These are phyloP conservation scores for Paragyromitra xinjiangensis DNA, from an alignment of 495 filamentous ascomycete genomes.

Conservation along the genomic window DNA sequence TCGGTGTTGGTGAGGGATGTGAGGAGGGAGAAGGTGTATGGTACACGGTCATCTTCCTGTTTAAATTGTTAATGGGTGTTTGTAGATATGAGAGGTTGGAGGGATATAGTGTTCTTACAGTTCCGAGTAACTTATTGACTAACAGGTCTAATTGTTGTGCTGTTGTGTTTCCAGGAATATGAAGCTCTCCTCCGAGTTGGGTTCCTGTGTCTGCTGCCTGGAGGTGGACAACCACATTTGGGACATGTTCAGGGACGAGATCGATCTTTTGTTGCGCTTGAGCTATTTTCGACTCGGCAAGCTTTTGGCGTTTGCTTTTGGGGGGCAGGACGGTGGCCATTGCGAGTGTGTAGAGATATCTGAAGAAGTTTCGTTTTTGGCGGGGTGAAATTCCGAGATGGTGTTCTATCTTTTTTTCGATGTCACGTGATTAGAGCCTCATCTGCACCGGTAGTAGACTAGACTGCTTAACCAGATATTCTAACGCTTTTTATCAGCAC, in stretches of 20 bases:
- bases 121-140: slow-evolving; percentile 86
- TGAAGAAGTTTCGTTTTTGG: slow-evolving; percentile 27
- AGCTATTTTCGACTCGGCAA: slow-evolving; percentile 75
- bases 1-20: slow-evolving; percentile 60
- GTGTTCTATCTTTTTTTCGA: slow-evolving; percentile 29
- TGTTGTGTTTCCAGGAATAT: slow-evolving; percentile 76
- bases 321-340: slow-evolving; percentile 94
- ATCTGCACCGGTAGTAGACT: neutral
- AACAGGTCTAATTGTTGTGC: slow-evolving; percentile 89
- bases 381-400: slow-evolving; percentile 2
- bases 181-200: slow-evolving; percentile 68
- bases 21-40: slow-evolving; percentile 84
- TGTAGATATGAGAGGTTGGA: neutral
- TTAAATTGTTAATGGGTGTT: slow-evolving; percentile 38
- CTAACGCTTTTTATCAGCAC: too few relatives aligned
- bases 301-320: slow-evolving; percentile 88
- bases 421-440: slow-evolving; percentile 33
- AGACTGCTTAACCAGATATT: too few relatives aligned
- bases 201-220: slow-evolving; percentile 79
- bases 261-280: slow-evolving; percentile 79
- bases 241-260: slow-evolving; percentile 72
- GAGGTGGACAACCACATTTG: slow-evolving; percentile 85
- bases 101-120: slow-evolving; percentile 66
- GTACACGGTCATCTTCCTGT: slow-evolving; percentile 81
- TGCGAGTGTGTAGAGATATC: neutral